Base-by-base conservation (phyloP, 202 grass and related monocot species). In the Schoenoplectus triqueter region DNA sequence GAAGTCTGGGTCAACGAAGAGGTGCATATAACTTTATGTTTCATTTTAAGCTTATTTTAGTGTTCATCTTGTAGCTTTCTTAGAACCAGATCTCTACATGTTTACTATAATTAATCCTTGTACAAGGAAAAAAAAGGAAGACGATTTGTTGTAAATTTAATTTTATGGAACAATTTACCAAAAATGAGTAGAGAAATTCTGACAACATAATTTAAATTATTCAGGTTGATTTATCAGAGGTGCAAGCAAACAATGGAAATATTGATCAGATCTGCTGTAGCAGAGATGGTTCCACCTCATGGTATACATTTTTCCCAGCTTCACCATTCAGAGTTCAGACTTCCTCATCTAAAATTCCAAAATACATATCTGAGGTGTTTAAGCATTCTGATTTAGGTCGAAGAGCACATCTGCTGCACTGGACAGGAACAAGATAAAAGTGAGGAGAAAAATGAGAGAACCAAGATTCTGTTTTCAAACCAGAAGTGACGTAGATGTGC, bases 381-480 rank as follows among this genome's bases (percentile, higher is more conserved):
- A 64, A 57, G 1, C 68, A 44, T 8, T 68, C 81, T 64, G 44
- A 52, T 80, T 21, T 78, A 92, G 94, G 94, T 93, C 88, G 94
- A 93, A 88, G 86, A 84, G 84, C 55, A 86, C 91, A 15, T 52
- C 84, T 80, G 22, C 86, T 51, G 82, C 88, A 70, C 20, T 59
- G 86, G 95, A 97, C 61, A 94, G 88, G 81, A 89, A 92, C 54
- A 97, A 92, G 89, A 87, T 97, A 85, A 97, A 97, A 87, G 88
- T 91, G 52, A 91, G 95, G 71, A 94, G 92, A 82, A 97, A 97
- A 80, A 95, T 95, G 92, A 97, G 95, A 65, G 95, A 97, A 74
- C 95, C 95, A 13, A 97, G 95, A 86, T 97, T 97, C 80, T 97
- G 95, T 84, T 97, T 97, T 85, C 95, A 97, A 85, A 97, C 95